Conservation (phyloP, 1,284 basidiomycete species). For the Rhodotorula mucilaginosa region DNA sequence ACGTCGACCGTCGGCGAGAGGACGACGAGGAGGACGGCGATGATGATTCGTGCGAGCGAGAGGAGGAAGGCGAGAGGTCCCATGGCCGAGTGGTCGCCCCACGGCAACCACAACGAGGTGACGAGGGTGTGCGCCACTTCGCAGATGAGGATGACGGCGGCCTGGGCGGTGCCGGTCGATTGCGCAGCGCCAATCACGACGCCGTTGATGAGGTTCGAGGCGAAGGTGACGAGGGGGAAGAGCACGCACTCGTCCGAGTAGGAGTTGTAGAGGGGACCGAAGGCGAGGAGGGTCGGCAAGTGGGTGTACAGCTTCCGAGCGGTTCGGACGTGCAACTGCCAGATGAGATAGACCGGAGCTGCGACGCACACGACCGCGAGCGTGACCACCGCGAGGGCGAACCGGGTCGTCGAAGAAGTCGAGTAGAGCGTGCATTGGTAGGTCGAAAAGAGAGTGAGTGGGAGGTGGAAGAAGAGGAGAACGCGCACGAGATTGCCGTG, state of each 20-base stretch:
- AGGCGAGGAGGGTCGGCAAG: constrained; percentile 79
- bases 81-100: constrained; percentile 95
- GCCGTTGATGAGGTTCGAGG: constrained; percentile 73
- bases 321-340: constrained; percentile 71
- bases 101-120: constrained; percentile 56
- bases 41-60: constrained; percentile 81
- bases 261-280: constrained; percentile 93
- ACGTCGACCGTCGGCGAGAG: constrained; percentile 79
- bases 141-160: constrained; percentile 79
- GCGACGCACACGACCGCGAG: constrained; percentile 76
- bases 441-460: constrained; percentile 83
- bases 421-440: constrained; percentile 72
- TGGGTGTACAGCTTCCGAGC: constrained; percentile 92
- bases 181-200: constrained; percentile 85
- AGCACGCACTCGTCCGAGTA: constrained; percentile 88
- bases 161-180: constrained; percentile 82
- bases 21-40: constrained; percentile 84
- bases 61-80: constrained; percentile 86
- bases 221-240: constrained; percentile 77
- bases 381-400: constrained; percentile 67
- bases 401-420: constrained; percentile 55
- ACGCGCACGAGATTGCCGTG: constrained; percentile 88
- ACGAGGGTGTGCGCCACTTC: constrained; percentile 78
- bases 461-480: constrained; percentile 87
- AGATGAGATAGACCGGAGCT: constrained; percentile 70